A percentile compares a stretch with the other conserved stretches of the same genome.
Evolutionary conservation across 208 protist species (phyloP).

Genomic region (Wallacemonas collosoma): DNA sequence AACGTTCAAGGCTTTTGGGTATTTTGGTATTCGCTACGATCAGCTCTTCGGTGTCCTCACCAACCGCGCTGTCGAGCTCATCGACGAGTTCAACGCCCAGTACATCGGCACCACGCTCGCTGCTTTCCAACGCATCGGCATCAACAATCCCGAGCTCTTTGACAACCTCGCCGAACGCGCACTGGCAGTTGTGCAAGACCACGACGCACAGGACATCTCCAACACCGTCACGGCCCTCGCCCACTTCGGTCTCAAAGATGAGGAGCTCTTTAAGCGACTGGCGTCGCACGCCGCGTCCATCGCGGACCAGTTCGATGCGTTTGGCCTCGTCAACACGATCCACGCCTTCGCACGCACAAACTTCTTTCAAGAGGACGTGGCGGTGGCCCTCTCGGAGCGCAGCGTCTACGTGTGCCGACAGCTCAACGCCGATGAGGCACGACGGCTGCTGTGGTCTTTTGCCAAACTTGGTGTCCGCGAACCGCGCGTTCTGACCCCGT

Average conservation of each 20-base stretch:
- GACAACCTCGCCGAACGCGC: conserved; percentile 92
- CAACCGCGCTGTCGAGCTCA: conserved; percentile 91
- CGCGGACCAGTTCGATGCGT: conserved; percentile 83
- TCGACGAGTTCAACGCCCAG: conserved; percentile 92
- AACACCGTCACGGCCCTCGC: conserved; percentile 87
- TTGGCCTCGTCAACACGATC: conserved; percentile 83
- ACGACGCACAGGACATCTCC: conserved; percentile 86
- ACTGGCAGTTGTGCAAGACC: conserved; percentile 88
- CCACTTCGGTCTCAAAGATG: conserved; percentile 91
- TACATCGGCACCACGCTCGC: conserved; percentile 89
- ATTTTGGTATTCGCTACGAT: conserved; percentile 92
- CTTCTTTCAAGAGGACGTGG: conserved; percentile 91
- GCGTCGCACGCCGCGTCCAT: conserved; percentile 88
- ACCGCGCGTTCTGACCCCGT: conserved; percentile 75
- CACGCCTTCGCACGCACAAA: conserved; percentile 89
- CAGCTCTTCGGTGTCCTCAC: conserved; percentile 93
- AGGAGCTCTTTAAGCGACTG: conserved; percentile 90
- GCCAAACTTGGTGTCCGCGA: conserved; percentile 90
- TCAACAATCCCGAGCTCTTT: conserved; percentile 93
- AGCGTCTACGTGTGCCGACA: conserved; percentile 81
- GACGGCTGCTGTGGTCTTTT: conserved; percentile 85
- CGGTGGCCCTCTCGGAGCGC: conserved; percentile 85
- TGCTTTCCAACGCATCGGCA: conserved; percentile 91
- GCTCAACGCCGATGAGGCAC: conserved; percentile 80
- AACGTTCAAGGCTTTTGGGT: conserved; percentile 89